Conservation (phyloP, 164 flowering plant species). For the Chimonanthus praecox region DNA sequence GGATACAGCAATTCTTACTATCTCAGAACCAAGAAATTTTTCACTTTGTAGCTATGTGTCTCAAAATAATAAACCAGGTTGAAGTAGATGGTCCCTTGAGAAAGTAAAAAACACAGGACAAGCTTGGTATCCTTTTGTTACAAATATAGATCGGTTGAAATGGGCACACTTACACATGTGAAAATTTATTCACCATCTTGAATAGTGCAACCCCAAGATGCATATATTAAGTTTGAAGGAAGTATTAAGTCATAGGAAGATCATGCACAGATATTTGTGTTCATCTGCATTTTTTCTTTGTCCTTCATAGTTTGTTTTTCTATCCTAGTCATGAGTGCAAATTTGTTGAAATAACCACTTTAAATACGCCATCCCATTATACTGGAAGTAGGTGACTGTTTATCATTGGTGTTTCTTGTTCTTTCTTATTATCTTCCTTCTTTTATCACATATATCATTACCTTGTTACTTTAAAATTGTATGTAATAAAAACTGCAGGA, state of each 20-base stretch:
- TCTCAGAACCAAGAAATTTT: background rate
- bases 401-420: background rate
- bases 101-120: background rate
- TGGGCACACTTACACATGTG: too few relatives aligned
- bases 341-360: too few relatives aligned
- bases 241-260: background rate
- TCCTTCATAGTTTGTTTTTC: too few relatives aligned
- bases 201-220: background rate
- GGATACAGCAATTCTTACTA: background rate
- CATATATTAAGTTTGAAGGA: background rate
- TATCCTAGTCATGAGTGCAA: too few relatives aligned
- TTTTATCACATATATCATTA: background rate
- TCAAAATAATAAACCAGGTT: background rate
- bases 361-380: background rate
- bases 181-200: too few relatives aligned
- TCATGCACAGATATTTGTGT: background rate
- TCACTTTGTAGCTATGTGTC: background rate
- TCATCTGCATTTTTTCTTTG: too few relatives aligned
- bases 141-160: too few relatives aligned
- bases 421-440: background rate
- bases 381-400: background rate
- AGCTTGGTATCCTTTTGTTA: background rate
- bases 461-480: background rate
- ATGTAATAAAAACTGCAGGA: constrained; percentile 40
- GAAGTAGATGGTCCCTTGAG: background rate